Base-by-base conservation (phyloP, 345 rosid species). In the Viola odorata region DNA sequence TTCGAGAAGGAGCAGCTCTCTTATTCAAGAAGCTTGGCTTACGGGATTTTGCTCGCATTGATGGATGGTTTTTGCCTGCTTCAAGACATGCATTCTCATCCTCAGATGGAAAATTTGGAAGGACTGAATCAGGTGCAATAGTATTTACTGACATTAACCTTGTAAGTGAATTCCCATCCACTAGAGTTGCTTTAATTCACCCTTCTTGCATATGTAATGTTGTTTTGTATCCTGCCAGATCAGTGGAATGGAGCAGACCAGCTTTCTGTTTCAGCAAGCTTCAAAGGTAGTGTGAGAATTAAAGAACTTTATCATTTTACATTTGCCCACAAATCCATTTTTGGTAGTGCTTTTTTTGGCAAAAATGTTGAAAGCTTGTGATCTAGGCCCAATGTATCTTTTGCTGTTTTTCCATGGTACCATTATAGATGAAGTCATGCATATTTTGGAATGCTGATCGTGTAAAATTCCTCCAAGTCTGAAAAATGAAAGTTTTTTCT, bases 181-280 rank as follows among this genome's bases (percentile, higher is more conserved):
- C 50, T 63, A 16, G 37, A 39, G 32, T 39, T 67, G 15, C 67
- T 15, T 7, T 0, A 45, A 36, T 13, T 52, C 10, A 23, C 58
- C 66, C 40, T 63, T 17, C 37, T 61, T 67, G 8, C 3, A 45
- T 50, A 37, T 14, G 1, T 60, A 4, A 12, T 64, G 50, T 51
- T 37, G 63, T 74, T 50, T 13, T 50, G 58, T 42, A 62, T 72
- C 32, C 50, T 66, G 15, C 62, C 82, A 92, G 96, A 92, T 92
- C 69, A 92, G 98, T 78, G 98, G 96, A 68, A 89, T 92, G 98
- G 96, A 92, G 78, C 98, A 92, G 78, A 89, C 92, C 32, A 92
- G 96, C 77, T 89, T 92, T 73, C 80, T 92, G 50, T 92, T 89
- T 80, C 98, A 89, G 76, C 98, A 92, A 78, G 96, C 98, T 63